phyloP scores from a whole-genome alignment of 306 rosid species.

The Begonia masoniana region DNA sequence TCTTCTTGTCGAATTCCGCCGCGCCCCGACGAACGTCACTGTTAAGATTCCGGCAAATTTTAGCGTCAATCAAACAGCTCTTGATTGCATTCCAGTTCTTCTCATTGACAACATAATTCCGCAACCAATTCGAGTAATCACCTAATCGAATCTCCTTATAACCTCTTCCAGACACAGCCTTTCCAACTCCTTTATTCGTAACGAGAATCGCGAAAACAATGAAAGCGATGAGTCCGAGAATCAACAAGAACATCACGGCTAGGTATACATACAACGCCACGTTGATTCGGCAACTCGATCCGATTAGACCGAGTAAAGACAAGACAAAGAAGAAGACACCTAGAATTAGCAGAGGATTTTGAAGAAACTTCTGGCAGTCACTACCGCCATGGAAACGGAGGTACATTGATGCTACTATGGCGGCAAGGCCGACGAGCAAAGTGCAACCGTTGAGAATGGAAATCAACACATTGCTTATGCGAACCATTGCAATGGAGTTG shows the following conservation, averaged over 20 bases:
- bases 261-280: conserved; percentile 39
- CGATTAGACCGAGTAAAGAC: conserved; percentile 45
- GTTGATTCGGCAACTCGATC: conserved; percentile 38
- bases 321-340: conserved; percentile 31
- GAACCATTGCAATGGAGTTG: conserved; percentile 19
- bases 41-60: conserved; percentile 35
- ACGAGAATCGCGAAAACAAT: conserved; percentile 44
- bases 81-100: conserved; percentile 49
- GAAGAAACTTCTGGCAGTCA: conserved; percentile 48
- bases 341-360: conserved; percentile 40
- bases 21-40: conserved; percentile 17
- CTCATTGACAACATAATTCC: conserved; percentile 41
- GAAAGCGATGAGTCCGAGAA: conserved; percentile 37
- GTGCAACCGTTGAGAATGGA: conserved; percentile 42
- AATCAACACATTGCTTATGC: conserved; percentile 47
- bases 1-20: conserved; percentile 26
- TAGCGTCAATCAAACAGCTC: conserved; percentile 51
- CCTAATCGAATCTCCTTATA: conserved; percentile 32
- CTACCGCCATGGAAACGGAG: conserved; percentile 26
- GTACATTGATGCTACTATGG: conserved; percentile 26
- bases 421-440: conserved; percentile 33
- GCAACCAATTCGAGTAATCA: conserved; percentile 68
- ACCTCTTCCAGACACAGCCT: conserved; percentile 34
- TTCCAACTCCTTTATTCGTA: conserved; percentile 42
- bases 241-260: conserved; percentile 30